A percentile compares a stretch with the other conserved stretches of the same genome.
Evolutionary conservation across 805 yeast species (phyloP).

Genomic region (Wickerhamomyces xylosicus): DNA sequence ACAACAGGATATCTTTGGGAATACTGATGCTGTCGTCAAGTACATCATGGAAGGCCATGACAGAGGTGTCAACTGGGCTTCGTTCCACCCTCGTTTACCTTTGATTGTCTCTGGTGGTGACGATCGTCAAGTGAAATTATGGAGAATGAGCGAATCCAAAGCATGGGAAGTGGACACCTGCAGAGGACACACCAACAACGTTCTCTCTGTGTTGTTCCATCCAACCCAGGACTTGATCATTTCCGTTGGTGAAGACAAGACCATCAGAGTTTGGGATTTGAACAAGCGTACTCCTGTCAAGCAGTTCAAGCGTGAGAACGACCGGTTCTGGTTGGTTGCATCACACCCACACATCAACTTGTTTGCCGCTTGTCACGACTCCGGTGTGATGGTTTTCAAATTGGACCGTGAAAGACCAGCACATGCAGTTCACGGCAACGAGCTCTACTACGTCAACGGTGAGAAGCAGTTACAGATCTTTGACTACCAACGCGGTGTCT

Average conservation of each 20-base stretch:
- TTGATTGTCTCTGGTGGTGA: slow-evolving; percentile 93
- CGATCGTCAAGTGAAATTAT: slow-evolving; percentile 86
- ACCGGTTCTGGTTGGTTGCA: slow-evolving; percentile 88
- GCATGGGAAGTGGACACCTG: slow-evolving; percentile 99
- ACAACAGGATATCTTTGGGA: slow-evolving; percentile 90
- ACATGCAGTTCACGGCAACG: slow-evolving; percentile 60
- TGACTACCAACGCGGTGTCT: slow-evolving; percentile 54
- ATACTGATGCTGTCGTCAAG: slow-evolving; percentile 88
- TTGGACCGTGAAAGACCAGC: slow-evolving; percentile 97
- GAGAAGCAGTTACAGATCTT: slow-evolving; percentile 81
- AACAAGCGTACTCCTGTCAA: slow-evolving; percentile 89
- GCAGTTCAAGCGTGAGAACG: slow-evolving; percentile 88
- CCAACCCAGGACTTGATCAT: slow-evolving; percentile 87
- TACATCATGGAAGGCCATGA: slow-evolving; percentile 97
- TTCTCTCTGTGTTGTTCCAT: slow-evolving; percentile 82
- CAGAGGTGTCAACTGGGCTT: slow-evolving; percentile 97
- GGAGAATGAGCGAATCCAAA: slow-evolving; percentile 96
- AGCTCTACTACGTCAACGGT: slow-evolving; percentile 63
- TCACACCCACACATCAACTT: slow-evolving; percentile 85
- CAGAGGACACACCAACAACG: slow-evolving; percentile 94
- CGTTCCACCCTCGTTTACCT: slow-evolving; percentile 95
- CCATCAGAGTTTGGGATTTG: slow-evolving; percentile 94
- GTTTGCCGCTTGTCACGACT: slow-evolving; percentile 94
- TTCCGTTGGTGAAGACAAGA: slow-evolving; percentile 93
- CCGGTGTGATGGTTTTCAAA: slow-evolving; percentile 97